phyloP scores from a whole-genome alignment of 768 basidiomycete species.

The Mycena indigotica region DNA sequence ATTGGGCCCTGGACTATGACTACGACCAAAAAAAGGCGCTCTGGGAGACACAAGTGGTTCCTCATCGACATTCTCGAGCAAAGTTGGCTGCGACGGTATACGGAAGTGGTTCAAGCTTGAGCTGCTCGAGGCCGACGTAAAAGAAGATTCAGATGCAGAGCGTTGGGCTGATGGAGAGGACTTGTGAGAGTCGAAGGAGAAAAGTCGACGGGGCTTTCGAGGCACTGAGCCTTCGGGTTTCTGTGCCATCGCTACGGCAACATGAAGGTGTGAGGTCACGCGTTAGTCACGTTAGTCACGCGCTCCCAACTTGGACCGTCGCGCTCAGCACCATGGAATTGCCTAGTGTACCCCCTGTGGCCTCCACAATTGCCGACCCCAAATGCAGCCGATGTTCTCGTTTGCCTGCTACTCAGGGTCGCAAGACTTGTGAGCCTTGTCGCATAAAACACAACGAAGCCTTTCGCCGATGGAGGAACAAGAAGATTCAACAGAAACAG shows the following conservation, averaged over 20 bases:
- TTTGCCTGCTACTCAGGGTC: constrained; percentile 4
- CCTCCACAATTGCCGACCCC: not conserved
- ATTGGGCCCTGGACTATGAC: constrained; percentile 4
- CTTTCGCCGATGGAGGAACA: not conserved
- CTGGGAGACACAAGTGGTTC: not conserved
- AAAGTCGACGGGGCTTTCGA: constrained; percentile 24
- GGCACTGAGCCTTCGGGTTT: constrained; percentile 19
- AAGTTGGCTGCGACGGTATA: constrained; percentile 7
- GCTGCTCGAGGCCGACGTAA: constrained; percentile 11
- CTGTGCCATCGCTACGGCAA: constrained; percentile 4
- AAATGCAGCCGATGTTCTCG: constrained; percentile 5
- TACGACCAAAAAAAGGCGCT: not conserved
- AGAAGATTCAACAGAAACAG: not conserved
- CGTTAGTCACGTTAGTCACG: not conserved
- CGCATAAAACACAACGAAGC: constrained; percentile 6
- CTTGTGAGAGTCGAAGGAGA: constrained; percentile 30
- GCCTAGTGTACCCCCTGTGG: not conserved
- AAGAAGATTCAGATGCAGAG: constrained; percentile 23
- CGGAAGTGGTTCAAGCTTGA: constrained; percentile 12
- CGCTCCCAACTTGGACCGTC: not conserved
- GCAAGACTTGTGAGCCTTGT: constrained; percentile 7
- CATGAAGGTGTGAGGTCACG: not conserved
- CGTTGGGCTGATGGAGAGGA: constrained; percentile 17
- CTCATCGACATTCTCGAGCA: constrained; percentile 4
- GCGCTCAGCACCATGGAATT: not conserved